phyloP scores from a whole-genome alignment of 305 asterid genomes.

The Fraxinus sp. region DNA sequence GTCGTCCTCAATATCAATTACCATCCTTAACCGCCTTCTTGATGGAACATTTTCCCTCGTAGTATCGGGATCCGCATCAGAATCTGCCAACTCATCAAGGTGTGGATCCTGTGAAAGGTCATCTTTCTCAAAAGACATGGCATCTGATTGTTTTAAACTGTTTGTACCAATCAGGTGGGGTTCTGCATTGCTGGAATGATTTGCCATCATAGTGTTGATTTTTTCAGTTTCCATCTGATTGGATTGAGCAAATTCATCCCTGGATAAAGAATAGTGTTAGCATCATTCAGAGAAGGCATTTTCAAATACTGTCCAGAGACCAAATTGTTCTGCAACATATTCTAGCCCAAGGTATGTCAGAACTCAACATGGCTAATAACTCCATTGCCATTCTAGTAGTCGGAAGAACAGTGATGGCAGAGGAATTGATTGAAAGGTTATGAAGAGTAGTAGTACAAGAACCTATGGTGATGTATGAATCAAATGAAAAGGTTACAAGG shows the following conservation, averaged over 20 bases:
- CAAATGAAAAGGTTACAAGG: neutral
- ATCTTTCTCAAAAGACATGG: constrained; percentile 13
- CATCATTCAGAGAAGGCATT: neutral
- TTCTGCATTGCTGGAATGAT: constrained; percentile 29
- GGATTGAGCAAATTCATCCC: constrained; percentile 41
- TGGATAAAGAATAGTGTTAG: constrained; percentile 28
- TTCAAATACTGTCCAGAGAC: neutral
- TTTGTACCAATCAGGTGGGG: constrained; percentile 27
- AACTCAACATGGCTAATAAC: neutral
- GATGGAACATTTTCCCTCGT: constrained; percentile 32
- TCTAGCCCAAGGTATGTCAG: neutral
- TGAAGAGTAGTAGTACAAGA: neutral
- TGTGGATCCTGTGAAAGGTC: constrained; percentile 27
- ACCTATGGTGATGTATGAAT: neutral
- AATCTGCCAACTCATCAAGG: constrained; percentile 45
- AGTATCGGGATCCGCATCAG: constrained; percentile 33
- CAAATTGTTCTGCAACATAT: neutral
- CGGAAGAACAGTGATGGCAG: neutral
- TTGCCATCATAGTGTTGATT: constrained; percentile 11
- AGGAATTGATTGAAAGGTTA: neutral
- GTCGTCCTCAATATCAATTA: constrained; percentile 71
- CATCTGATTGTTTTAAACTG: constrained; percentile 26
- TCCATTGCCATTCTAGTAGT: neutral
- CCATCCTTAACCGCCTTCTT: constrained; percentile 73
- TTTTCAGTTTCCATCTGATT: constrained; percentile 28